Conservation (phyloP, 2,329 filamentous ascomycete genomes). For the Microcyclospora tardicrescens region DNA sequence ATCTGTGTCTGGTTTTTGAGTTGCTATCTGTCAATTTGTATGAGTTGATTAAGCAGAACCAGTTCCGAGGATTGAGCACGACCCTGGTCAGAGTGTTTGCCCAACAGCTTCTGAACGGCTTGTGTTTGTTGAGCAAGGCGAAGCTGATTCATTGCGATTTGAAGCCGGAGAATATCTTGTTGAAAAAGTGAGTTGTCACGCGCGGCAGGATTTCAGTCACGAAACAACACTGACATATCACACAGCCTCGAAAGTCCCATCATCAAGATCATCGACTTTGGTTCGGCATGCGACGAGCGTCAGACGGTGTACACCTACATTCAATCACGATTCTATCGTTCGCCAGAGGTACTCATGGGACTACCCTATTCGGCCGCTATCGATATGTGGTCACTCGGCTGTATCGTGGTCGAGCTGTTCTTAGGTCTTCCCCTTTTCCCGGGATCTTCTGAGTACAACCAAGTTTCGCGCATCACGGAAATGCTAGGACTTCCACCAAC, state of each 20-base stretch:
- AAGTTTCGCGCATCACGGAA: conserved; percentile 91
- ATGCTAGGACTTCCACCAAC: conserved; percentile 94
- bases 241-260: conserved; percentile 81
- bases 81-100: conserved; percentile 95
- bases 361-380: conserved; percentile 96
- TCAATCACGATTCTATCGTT: conserved; percentile 94
- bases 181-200: conserved; percentile 60
- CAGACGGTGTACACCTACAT: conserved; percentile 99
- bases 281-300: conserved; percentile 92
- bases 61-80: conserved; percentile 93
- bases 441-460: conserved; percentile 96
- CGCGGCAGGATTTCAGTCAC: background rate
- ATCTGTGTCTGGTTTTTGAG: conserved; percentile 93
- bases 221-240: conserved; percentile 2
- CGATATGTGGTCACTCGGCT: conserved; percentile 98
- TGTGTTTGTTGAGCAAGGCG: conserved; percentile 88
- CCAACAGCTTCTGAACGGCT: conserved; percentile 84
- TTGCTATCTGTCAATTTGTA: conserved; percentile 94
- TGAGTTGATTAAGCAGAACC: conserved; percentile 98
- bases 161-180: conserved; percentile 92
- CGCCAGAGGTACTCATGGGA: conserved; percentile 88
- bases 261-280: conserved; percentile 99
- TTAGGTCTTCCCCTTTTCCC: conserved; percentile 88
- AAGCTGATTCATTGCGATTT: conserved; percentile 95
- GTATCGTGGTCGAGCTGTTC: conserved; percentile 96